Base-by-base conservation (phyloP, 768 basidiomycete genomes). In the Basidioascus undulatus region DNA sequence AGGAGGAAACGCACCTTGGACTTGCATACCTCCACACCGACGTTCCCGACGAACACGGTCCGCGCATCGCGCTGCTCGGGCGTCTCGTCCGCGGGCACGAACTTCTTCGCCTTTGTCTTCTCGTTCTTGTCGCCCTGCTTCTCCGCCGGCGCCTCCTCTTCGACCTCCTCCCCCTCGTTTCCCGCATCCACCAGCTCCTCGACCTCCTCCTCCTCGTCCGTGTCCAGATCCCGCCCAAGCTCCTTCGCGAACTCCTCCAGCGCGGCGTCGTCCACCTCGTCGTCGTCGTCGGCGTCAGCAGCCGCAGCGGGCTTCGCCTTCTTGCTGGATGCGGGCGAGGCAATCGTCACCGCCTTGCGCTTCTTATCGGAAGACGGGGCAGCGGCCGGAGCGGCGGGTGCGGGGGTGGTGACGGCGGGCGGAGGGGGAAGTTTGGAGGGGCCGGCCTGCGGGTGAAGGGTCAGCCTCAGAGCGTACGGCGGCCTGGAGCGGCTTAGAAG, bases 11-110 rank as follows among this genome's bases (percentile, higher is more conserved):
- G 18, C 46, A 86, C 87, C 59, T 72, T 74, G 51, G 69, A 72
- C 35, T 76, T 74, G 15, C 72, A 74, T 16, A 80, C 69, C 7
- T 78, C 74, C 1, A 77, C 61, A 1, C 74, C 69, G 2, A 98
- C 61, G 53, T 94, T 94, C 3, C 87, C 87, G 12, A 98, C 62
- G 57, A 98, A 98, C 35, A 94, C 64, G 5, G 89, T 94, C 21
- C 89, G 69, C 15, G 67, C 66, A 50, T 92, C 73, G 36, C 76
- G 68, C 45, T 68, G 71, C 41, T 70, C 72, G 15, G 68, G 55
- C 0, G 78, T 78, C 58, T 94, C 87, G 40, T 12, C 45, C 44
- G 34, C 56, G 57, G 18, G 60, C 59, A 7, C 55, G 53, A n/a
- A 45, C 48, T 31, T 42, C 47, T 36, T 44, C 3, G 16, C 39